Base-by-base conservation (phyloP, 495 filamentous ascomycete species). In the Lasiosphaeris hirsuta region DNA sequence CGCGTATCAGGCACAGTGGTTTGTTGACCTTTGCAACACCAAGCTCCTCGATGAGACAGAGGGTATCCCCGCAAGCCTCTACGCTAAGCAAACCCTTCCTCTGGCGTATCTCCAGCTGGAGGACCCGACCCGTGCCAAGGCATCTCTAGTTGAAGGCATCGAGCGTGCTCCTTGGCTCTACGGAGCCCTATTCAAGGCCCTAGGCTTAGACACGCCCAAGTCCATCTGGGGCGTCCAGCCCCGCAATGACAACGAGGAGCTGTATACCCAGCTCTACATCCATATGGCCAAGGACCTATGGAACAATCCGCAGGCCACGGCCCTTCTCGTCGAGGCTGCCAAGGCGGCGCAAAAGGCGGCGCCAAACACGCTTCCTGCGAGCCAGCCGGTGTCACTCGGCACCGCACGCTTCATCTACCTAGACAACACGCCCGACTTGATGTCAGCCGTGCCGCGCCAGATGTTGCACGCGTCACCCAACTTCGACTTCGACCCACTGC, bases 271-370 rank as follows among this genome's bases (percentile, higher is more conserved):
- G 59, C 78, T 96, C 0, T 97, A 97, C 69, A 81, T 92, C 38
- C 74, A 83, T 18, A 83, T 86, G 34, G 82, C 89, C 3, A 94
- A 92, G 65, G 90, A 96, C 64, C 78, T 97, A 13, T 99, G 95
- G 95, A 90, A 90, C 58, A 90, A 87, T 1, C 82, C 92, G 0
- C 85, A 89, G 61, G 81, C 85, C 8, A 82, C 81, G 0, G 74
- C 81, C 30, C 71, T 97, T 4, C 78, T 98, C 1, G 79, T 87
- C 23, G 86, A 92, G 60, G 82, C 89, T 14, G 90, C 86, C 33
- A 60, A 66, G 6, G 77, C 84, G 30, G 84, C 82, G 33, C 73
- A 67, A 37, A 73, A 68, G 33, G 57, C 66, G 4, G 60, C 75
- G 7, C 38, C 63, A 33, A 67, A 71, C 9, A 70, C 78, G 30